phyloP scores from a whole-genome alignment of 1,284 basidiomycete species.

The Coniferiporia weirii region DNA sequence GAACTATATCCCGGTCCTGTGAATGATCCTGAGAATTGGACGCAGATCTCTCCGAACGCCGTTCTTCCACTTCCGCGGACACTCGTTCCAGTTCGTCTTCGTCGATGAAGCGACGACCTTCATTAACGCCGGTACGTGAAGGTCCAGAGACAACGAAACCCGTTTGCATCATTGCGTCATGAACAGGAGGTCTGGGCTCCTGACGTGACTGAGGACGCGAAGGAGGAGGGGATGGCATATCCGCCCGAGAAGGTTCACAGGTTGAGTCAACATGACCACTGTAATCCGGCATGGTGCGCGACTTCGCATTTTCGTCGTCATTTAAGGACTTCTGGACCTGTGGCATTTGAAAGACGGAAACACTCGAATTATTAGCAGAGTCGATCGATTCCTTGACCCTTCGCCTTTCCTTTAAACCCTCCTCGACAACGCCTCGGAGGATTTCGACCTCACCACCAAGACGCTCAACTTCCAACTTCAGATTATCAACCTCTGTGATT shows the following conservation, averaged over 20 bases:
- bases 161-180: constrained; percentile 38
- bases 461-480: constrained; percentile 66
- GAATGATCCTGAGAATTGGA: neutral
- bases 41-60: constrained; percentile 43
- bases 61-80: constrained; percentile 52
- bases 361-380: neutral
- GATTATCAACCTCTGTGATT: constrained; percentile 51
- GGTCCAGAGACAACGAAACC: constrained; percentile 42
- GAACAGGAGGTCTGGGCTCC: neutral
- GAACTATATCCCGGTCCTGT: neutral
- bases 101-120: constrained; percentile 36
- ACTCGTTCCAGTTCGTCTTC: constrained; percentile 49
- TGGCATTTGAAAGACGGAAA: neutral
- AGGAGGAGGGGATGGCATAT: constrained; percentile 11
- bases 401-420: constrained; percentile 70
- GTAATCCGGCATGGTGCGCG: neutral
- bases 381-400: constrained; percentile 28
- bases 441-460: constrained; percentile 78
- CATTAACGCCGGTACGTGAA: constrained; percentile 19
- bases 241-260: neutral
- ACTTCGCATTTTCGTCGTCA: neutral
- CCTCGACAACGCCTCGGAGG: constrained; percentile 77
- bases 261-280: neutral
- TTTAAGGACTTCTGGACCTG: neutral
- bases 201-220: constrained; percentile 12